phyloP scores from a whole-genome alignment of 257 asterid species.

The Prunella vulgaris region DNA sequence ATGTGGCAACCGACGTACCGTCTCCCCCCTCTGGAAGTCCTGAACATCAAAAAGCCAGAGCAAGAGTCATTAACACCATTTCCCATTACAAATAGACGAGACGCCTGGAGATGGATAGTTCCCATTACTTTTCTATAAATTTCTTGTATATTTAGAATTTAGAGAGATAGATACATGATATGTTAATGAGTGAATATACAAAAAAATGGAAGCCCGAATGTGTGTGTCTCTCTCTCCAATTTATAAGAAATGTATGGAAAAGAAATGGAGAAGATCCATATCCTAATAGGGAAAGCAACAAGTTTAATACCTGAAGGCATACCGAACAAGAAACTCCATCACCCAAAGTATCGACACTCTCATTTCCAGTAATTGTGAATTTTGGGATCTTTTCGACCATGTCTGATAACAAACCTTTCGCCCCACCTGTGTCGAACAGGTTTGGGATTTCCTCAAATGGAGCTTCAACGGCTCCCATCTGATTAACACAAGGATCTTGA shows the following conservation, averaged over 20 bases:
- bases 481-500: slow-evolving; percentile 10
- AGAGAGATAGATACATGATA: no score
- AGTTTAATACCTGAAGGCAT: slow-evolving; percentile 74
- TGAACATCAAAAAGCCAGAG: slow-evolving; percentile 16
- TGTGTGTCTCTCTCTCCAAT: no score
- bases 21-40: slow-evolving; percentile 92
- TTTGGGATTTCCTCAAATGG: slow-evolving; percentile 73
- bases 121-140: no score
- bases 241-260: no score
- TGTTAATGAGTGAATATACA: no score
- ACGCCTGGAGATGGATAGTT: no score
- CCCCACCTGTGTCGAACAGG: slow-evolving; percentile 88
- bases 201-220: no score
- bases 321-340: slow-evolving; percentile 90
- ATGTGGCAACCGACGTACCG: slow-evolving; percentile 77
- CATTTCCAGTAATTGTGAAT: slow-evolving; percentile 51
- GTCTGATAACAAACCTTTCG: slow-evolving; percentile 84
- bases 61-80: slow-evolving; percentile 4
- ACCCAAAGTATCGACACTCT: slow-evolving; percentile 62
- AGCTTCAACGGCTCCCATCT: slow-evolving; percentile 93
- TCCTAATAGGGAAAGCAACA: not conserved
- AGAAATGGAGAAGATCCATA: no score
- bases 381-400: slow-evolving; percentile 85
- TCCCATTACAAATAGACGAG: not conserved
- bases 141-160: no score